Conservation (phyloP, 176 grass and related monocot species). For the Leersia perrieri region DNA sequence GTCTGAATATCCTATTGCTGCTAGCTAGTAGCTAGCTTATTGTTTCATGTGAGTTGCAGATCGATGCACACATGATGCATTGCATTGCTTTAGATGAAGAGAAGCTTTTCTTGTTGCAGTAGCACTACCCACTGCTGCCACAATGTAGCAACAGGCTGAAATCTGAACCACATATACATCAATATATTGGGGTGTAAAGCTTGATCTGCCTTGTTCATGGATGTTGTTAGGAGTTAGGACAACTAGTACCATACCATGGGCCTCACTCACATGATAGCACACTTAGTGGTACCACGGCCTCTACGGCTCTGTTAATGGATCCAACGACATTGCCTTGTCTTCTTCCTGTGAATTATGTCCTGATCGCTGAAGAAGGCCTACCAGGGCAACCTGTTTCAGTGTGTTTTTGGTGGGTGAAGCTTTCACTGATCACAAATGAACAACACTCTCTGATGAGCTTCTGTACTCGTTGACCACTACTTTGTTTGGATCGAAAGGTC, state of each 20-base stretch:
- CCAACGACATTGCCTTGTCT: constrained; percentile 18
- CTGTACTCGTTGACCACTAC: neutral
- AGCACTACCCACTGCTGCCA: neutral
- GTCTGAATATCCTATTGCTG: neutral
- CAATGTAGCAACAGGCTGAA: neutral
- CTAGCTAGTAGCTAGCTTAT: neutral
- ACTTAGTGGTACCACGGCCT: neutral
- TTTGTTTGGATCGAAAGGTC: constrained; percentile 18
- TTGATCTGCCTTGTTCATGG: neutral
- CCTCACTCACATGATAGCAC: constrained; percentile 24
- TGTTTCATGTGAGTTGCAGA: neutral
- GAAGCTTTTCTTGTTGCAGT: neutral
- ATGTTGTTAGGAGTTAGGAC: neutral
- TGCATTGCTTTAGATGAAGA: neutral
- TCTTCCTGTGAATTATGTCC: neutral
- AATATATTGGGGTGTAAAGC: neutral
- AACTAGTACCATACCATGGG: neutral
- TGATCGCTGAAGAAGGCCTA: neutral
- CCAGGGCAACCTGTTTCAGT: neutral
- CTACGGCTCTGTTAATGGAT: neutral
- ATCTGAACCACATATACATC: neutral
- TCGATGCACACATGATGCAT: neutral
- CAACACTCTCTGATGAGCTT: neutral
- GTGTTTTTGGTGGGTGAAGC: neutral
- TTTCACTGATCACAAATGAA: neutral